phyloP scores from a whole-genome alignment of 164 flowering plant genomes.

The Chimonanthus praecox region DNA sequence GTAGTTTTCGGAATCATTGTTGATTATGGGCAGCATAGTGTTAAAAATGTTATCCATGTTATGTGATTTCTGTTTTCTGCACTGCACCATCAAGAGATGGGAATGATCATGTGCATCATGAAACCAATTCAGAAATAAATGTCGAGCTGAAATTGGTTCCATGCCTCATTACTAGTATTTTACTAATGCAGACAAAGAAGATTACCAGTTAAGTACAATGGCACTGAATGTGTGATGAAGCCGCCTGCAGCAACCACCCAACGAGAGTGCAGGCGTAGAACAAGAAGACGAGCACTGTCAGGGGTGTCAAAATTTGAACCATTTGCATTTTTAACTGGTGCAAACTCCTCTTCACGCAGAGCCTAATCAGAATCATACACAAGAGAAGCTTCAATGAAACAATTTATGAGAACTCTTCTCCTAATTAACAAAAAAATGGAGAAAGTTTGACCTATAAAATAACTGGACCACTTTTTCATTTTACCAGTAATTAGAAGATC shows the following conservation, averaged over 20 bases:
- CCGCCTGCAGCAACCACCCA: conserved; percentile 99
- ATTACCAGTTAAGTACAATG: conserved; percentile 82
- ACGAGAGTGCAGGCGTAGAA: conserved; percentile 90
- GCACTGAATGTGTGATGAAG: conserved; percentile 92
- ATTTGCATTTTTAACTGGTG: conserved; percentile 95
- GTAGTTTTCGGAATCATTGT: background rate
- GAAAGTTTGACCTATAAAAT: background rate
- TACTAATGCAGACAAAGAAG: background rate
- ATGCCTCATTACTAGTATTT: background rate
- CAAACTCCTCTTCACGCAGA: conserved; percentile 91
- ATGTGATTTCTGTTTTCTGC: background rate
- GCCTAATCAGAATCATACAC: conserved; percentile 34
- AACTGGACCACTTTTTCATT: background rate
- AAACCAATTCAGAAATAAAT: background rate
- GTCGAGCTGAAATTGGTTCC: background rate
- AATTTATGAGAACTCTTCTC: background rate
- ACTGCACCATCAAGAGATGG: background rate
- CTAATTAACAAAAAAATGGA: too few relatives aligned
- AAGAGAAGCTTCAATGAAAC: background rate
- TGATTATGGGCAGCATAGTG: background rate
- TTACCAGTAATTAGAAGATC: background rate
- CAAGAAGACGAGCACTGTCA: conserved; percentile 79
- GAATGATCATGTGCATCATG: background rate
- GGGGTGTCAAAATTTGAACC: conserved; percentile 90
- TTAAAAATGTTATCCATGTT: too few relatives aligned